Conservation (phyloP, 345 rosid genomes). For the Microthlaspi erraticum region DNA sequence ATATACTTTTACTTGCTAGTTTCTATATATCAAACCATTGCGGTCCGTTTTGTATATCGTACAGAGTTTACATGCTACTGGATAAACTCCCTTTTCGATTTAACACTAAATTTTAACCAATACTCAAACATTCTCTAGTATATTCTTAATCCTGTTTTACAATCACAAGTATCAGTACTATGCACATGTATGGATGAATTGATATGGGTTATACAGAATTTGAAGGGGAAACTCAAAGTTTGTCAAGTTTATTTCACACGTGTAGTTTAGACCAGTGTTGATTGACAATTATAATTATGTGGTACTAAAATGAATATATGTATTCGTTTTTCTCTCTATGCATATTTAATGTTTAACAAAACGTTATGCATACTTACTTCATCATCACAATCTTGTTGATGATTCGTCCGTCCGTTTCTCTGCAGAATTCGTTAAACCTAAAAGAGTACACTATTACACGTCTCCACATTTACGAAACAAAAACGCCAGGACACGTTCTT, state of each 20-base stretch:
- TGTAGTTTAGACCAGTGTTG: slow-evolving; percentile 1
- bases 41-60: not conserved
- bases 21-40: not conserved
- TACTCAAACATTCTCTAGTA: not conserved
- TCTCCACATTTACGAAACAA: slow-evolving; percentile 11
- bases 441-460: slow-evolving; percentile 4
- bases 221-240: slow-evolving; percentile 15
- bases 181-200: not conserved
- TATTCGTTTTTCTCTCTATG: not conserved
- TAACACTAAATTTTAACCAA: not conserved
- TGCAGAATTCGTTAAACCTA: not conserved
- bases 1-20: not conserved
- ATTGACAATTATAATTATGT: not conserved
- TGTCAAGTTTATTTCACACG: not conserved
- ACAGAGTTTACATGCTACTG: slow-evolving; percentile 6
- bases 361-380: slow-evolving; percentile 10
- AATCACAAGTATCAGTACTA: not conserved
- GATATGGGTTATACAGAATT: not conserved
- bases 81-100: not conserved
- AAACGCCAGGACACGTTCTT: slow-evolving; percentile 4
- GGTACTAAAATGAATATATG: not conserved
- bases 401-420: not conserved
- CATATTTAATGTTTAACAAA: not conserved
- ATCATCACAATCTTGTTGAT: slow-evolving; percentile 10
- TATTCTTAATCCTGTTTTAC: not conserved